Base-by-base conservation (phyloP, 169 alveolate genomes). In the Pseudocohnilembus persalinus region DNA sequence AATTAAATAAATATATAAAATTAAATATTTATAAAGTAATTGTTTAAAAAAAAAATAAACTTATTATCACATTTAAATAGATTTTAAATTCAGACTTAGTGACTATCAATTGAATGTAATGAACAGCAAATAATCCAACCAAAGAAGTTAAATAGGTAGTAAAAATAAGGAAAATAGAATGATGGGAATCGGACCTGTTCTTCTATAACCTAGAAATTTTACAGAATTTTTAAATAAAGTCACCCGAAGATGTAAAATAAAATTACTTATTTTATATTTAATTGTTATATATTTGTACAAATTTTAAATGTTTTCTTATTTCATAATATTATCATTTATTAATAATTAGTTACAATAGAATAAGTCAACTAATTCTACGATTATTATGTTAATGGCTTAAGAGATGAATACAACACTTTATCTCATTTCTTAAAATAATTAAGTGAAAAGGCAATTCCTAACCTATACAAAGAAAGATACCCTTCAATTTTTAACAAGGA, bases 61-160 rank as follows among this genome's bases (percentile, higher is more conserved):
- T n/a, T n/a, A n/a, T n/a, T n/a, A n/a, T n/a, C n/a, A n/a, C n/a
- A 75, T 49, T 4, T 20, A 16, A 75, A 30, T 6, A 79, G 84
- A 79, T 31, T 79, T 79, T 49, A 79, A 31, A 63, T 79, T 79
- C 29, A 79, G 84, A 79, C 49, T 79, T 0, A 79, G 76, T 63
- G 84, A 79, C n/a, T 79, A 79, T 49, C 49, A 79, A 79, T 30
- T 79, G 25, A 73, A 79, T 34, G 26, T 79, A 31, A 79, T 79
- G 74, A 34, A 20, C 20, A 20, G 68, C 84, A 29, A 34, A 49
- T 4, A 79, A 35, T 49, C 31, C 65, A 1, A 79, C n/a, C 29
- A 29, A 29, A 11, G 63, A 27, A 28, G 63, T 24, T 31, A 26
- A 34, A 49, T 6, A 64, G 31, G 84, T 49, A 79, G 29, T 34